Evolutionary conservation across 179 eudicot genomes (phyloP).

Genomic region (Patellifolia procumbens): DNA sequence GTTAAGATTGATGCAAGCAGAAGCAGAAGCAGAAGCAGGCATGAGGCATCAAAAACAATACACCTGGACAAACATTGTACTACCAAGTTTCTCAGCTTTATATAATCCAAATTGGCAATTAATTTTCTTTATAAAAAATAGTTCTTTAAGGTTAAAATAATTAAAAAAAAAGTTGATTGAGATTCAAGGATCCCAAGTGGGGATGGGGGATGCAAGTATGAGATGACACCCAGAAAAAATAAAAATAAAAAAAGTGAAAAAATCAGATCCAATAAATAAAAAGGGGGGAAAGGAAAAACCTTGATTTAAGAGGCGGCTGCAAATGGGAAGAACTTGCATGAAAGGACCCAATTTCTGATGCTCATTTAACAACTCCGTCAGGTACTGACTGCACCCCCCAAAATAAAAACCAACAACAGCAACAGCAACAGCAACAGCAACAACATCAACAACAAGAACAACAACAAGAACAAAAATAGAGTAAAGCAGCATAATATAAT

Average conservation of each 20-base stretch:
- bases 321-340: constrained; percentile 69
- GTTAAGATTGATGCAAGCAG: not conserved
- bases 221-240: not conserved
- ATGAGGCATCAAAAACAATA: not conserved
- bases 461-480: not conserved
- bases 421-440: no score
- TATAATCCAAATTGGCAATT: no score
- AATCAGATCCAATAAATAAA: constrained; percentile 20
- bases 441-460: no score
- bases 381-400: constrained; percentile 56
- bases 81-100: not conserved
- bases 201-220: not conserved
- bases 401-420: not conserved
- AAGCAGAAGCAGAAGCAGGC: not conserved
- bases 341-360: constrained; percentile 80
- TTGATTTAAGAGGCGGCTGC: constrained; percentile 83
- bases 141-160: no score
- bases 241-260: not conserved
- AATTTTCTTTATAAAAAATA: no score
- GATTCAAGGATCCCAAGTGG: constrained; percentile 6
- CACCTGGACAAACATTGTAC: not conserved
- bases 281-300: constrained; percentile 36
- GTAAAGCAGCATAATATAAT: not conserved
- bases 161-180: not conserved
- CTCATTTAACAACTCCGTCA: constrained; percentile 72